phyloP scores from a whole-genome alignment of 139 green algal genomes.

The Micromonas pusilla region DNA sequence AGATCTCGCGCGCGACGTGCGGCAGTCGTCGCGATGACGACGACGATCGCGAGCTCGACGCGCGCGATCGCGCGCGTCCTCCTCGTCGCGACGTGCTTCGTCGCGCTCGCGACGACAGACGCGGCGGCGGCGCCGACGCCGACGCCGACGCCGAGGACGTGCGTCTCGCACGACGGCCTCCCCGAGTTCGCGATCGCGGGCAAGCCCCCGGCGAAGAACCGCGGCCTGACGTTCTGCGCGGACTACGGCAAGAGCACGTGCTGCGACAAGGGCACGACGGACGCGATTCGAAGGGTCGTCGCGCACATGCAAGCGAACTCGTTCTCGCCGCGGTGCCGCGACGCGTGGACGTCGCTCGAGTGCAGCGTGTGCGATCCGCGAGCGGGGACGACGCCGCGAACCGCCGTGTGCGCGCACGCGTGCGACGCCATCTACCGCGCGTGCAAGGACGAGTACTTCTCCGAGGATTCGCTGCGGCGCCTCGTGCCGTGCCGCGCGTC shows the following conservation, averaged over 20 bases:
- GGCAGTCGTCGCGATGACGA: too few species aligned
- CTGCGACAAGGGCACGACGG: background rate
- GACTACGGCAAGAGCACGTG: constrained; percentile 9
- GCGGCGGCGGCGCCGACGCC: too few species aligned
- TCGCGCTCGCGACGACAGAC: too few species aligned
- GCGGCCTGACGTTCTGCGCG: constrained; percentile 21
- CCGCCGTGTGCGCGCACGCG: background rate
- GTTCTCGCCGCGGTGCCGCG: background rate
- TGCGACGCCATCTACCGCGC: constrained; percentile 8
- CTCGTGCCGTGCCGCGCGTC: background rate
- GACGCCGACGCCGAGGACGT: background rate
- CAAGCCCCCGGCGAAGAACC: background rate
- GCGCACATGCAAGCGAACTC: constrained; percentile 7
- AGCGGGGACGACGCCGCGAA: background rate
- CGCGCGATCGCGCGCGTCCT: too few species aligned
- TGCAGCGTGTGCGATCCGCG: constrained; percentile 5
- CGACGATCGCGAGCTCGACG: too few species aligned
- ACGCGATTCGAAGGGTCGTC: background rate
- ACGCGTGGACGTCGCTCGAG: background rate
- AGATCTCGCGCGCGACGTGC: too few species aligned
- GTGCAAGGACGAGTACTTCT: constrained; percentile 16
- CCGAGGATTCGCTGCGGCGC: background rate
- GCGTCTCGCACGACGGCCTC: background rate
- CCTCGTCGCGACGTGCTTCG: too few species aligned
- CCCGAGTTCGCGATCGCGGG: background rate